These are phyloP conservation scores for Euphorbia tirucalli DNA, from an alignment of 345 rosid genomes.

Conservation along the genomic window DNA sequence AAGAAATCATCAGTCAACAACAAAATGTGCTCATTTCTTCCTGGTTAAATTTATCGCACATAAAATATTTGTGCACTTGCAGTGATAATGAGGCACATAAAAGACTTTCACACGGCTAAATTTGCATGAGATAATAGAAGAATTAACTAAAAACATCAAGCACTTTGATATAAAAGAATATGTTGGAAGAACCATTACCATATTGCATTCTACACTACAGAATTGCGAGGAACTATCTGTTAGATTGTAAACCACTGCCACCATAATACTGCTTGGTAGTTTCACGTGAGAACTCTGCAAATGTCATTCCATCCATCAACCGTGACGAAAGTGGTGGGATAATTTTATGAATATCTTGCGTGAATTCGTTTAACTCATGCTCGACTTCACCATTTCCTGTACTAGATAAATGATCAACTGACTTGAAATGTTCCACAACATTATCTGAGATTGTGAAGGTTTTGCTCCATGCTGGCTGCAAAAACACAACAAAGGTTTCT, in stretches of 20 bases:
- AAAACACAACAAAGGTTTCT: conserved; percentile 73
- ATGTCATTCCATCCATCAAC: conserved; percentile 82
- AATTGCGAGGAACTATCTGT: conserved; percentile 28
- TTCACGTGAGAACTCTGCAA: conserved; percentile 78
- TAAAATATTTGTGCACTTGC: background rate
- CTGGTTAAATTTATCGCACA: no score
- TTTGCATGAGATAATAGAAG: background rate
- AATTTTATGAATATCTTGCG: conserved; percentile 37
- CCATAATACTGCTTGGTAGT: conserved; percentile 89
- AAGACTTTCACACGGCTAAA: no score
- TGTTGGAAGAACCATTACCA: background rate
- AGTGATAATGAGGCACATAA: background rate
- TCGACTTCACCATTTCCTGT: conserved; percentile 20
- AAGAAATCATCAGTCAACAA: background rate
- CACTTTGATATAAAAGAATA: background rate
- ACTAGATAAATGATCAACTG: conserved; percentile 15
- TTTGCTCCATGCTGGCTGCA: conserved; percentile 86
- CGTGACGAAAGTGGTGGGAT: conserved; percentile 73
- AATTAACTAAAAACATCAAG: background rate
- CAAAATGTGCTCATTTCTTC: background rate
- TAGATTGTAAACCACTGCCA: conserved; percentile 76
- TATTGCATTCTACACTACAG: background rate
- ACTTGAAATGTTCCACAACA: conserved; percentile 26
- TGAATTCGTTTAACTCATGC: conserved; percentile 26
- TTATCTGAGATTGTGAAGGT: conserved; percentile 49